Base-by-base conservation (phyloP, 75 land plant species). In the Selaginella tamariscina region DNA sequence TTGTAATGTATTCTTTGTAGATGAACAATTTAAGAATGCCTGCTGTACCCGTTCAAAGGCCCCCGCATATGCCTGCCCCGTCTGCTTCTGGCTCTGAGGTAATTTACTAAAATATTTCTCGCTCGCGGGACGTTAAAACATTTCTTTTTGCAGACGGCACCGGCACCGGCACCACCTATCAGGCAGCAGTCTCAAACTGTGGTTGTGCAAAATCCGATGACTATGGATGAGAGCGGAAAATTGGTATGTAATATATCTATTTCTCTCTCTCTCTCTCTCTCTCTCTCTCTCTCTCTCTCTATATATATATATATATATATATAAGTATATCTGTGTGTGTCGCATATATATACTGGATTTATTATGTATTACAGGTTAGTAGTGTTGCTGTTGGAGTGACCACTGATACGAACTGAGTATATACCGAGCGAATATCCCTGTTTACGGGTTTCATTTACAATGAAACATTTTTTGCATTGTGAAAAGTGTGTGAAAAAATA, bases 131-230 rank as follows among this genome's bases (percentile, higher is more conserved):
- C n/a, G n/a, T n/a, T 1, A 15, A 29, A 1, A 20, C 30, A 65
- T 31, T 67, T 27, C 32, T 31, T 33, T 8, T 56, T 78, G 74
- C 73, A 68, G 81, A 68, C 54, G 65, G 32, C 70, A 15, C 70
- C 54, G 65, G 32, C 70, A 15, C 49, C 49, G 56, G 59, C 78
- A 13, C n/a, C n/a, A n/a, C n/a, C n/a, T n/a, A n/a, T n/a, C n/a
- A 67, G 70, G 26, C 67, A 78, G 31, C 79, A 74, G 59, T 76
- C 79, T 39, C 89, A 86, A 71, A 93, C 98, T 23, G 98, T 93
- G 29, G 89, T 88, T 15, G 95, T 93, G 32, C 90, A 93, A 72
- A 93, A 93, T 68, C 98, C 98, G 13, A 93, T 93, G 98, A 82
- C 98, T 20, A 72, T 89, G 24, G 86, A 93, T 72, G 94, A 86